These are phyloP conservation scores for Trichoderma atrobrunneum DNA, from an alignment of 2,329 filamentous ascomycete species.

Conservation along the genomic window DNA sequence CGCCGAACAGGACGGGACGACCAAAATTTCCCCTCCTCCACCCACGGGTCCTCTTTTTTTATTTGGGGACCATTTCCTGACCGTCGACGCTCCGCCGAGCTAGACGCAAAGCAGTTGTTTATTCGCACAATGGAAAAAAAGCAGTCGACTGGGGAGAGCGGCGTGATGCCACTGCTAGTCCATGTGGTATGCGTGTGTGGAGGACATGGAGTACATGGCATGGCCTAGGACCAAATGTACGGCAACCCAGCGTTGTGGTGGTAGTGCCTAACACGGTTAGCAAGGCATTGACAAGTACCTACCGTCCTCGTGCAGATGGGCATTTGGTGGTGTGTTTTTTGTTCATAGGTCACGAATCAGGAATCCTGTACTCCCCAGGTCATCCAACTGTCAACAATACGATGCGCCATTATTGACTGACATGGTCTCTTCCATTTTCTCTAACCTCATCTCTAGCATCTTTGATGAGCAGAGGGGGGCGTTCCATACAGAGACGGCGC, in stretches of 20 bases:
- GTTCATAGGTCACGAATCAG: not conserved
- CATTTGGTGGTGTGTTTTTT: not conserved
- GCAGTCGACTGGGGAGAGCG: not conserved
- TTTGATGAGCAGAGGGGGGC: not conserved
- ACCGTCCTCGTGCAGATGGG: not conserved
- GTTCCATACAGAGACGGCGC: not conserved
- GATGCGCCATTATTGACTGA: not conserved
- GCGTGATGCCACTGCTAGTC: not conserved
- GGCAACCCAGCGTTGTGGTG: not conserved
- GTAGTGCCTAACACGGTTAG: not conserved
- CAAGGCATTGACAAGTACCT: not conserved
- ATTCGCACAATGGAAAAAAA: not conserved
- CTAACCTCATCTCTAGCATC: not conserved
- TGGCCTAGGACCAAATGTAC: not conserved
- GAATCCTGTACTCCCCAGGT: not conserved
- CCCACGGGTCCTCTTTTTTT: not conserved
- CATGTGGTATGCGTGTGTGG: not conserved
- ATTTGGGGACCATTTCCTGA: not conserved
- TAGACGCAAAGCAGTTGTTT: not conserved
- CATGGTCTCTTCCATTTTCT: not conserved
- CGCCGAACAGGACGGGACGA: not conserved
- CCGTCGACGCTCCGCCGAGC: not conserved
- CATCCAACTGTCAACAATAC: not conserved
- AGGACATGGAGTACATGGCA: not conserved
- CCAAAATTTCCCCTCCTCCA: slow-evolving; percentile 7